These are phyloP conservation scores for Rhodamnia argentea DNA, from an alignment of 345 rosid species.

Conservation along the genomic window DNA sequence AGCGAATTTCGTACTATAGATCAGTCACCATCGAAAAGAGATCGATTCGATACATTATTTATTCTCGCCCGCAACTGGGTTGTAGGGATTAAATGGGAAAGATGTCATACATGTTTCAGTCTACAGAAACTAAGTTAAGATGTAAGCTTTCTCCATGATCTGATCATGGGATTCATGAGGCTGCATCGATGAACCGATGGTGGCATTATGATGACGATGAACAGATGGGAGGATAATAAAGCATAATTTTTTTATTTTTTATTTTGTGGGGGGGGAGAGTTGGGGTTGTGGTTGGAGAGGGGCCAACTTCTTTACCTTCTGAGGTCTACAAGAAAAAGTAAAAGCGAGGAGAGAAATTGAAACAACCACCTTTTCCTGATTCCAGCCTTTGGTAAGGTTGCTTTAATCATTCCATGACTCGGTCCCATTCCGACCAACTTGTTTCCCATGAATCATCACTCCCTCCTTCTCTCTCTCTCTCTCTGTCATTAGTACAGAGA, in stretches of 20 bases:
- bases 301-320: conserved; percentile 13
- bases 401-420: conserved; percentile 29
- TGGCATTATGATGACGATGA: background rate
- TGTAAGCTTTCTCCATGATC: background rate
- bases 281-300: background rate
- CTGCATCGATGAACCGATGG: background rate
- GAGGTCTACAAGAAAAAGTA: conserved; percentile 12
- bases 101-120: background rate
- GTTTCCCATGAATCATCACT: conserved; percentile 8
- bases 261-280: rapidly evolving
- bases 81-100: background rate
- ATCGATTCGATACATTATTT: no score
- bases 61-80: background rate
- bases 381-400: conserved; percentile 9
- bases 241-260: background rate
- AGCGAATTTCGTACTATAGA: background rate
- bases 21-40: no score
- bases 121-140: background rate
- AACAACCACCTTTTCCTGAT: background rate
- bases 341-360: background rate
- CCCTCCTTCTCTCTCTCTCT: background rate
- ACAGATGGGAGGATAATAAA: background rate
- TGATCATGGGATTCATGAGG: background rate
- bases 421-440: conserved; percentile 12
- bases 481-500: background rate